Percentiles rank a stretch among this genome's conserved stretches.
These are phyloP conservation scores for Ceratocystis variospora DNA, from an alignment of 2,329 filamentous ascomycete species.

Conservation along the genomic window DNA sequence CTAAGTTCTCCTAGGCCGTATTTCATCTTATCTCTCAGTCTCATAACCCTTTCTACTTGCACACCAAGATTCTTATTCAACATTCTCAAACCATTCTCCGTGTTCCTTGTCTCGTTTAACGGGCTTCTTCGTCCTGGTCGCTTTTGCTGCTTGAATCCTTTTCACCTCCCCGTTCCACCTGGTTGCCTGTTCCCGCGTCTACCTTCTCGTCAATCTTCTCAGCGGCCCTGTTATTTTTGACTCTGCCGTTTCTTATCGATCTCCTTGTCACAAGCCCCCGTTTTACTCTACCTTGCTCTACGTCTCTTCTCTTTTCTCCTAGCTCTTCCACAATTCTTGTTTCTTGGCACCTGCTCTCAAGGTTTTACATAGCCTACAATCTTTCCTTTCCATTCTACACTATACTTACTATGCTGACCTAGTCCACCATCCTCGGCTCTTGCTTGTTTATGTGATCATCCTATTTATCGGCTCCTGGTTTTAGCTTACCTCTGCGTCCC, in stretches of 20 bases:
- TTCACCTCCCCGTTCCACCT: not conserved
- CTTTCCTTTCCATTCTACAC: not conserved
- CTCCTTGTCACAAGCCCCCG: constrained; percentile 10
- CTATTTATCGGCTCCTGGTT: not conserved
- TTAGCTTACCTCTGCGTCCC: not conserved
- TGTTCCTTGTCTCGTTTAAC: not conserved
- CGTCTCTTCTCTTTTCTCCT: constrained; percentile 12
- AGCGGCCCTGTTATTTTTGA: constrained; percentile 2
- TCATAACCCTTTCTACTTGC: not conserved
- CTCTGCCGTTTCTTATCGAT: constrained; percentile 3
- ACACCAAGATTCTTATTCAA: not conserved
- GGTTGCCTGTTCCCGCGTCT: not conserved
- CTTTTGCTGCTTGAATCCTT: not conserved
- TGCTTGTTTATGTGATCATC: not conserved
- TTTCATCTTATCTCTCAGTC: not conserved
- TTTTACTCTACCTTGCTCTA: not conserved
- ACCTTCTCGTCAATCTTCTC: not conserved
- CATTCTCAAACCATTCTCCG: not conserved
- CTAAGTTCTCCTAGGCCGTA: not conserved
- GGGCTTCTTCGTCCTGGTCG: not conserved
- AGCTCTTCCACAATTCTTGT: constrained; percentile 8
- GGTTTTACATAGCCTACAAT: not conserved
- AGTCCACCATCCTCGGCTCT: not conserved
- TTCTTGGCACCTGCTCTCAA: not conserved
- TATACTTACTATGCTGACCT: not conserved